Base-by-base conservation (phyloP, 208 protist genomes). In the Leishmania martiniquensis region DNA sequence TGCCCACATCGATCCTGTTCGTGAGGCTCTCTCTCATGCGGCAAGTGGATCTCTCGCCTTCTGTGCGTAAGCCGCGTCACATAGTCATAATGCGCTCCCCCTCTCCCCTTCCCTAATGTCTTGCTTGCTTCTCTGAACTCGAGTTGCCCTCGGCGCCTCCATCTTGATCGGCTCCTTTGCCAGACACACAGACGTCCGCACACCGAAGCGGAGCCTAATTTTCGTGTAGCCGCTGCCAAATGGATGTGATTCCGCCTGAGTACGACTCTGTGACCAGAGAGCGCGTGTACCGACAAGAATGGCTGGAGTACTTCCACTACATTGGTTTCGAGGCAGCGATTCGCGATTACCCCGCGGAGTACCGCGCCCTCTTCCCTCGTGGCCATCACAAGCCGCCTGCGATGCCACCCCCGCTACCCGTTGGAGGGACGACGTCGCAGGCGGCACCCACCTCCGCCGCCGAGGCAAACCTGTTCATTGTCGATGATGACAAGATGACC, bases 231-330 rank as follows among this genome's bases (percentile, higher is more conserved):
- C n/a, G n/a, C n/a, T n/a, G n/a, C n/a, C n/a, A 55, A 59, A 95
- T 97, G 91, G 87, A 95, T 52, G 86, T 84, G 0, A 91, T 97
- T 63, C 93, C 93, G 0, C 91, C 90, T 2, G 90, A 97, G 80
- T 97, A 95, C 77, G 91, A 97, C 68, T 66, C 75, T 25, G 78
- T 76, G 13, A 94, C 87, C 5, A 89, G 88, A 65, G 85, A 97
- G 66, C 82, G 93, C 7, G 77, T 96, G 22, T 97, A 97, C 75
- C 89, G 88, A 15, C 93, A 97, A 62, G 93, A 97, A 60, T 97
- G 93, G 92, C 86, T 96, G 0, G 89, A 97, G 54, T 91, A 96
- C 82, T 95, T 97, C 49, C 82, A 96, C 81, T 95, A 85, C 76
- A 92, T 97, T 75, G 93, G 93, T 32, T 89, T 60, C 42, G 88